A percentile compares a stretch with the other conserved stretches of the same genome.
Conservation (phyloP, 306 rosid genomes). For the Sesbania bispinosa region DNA sequence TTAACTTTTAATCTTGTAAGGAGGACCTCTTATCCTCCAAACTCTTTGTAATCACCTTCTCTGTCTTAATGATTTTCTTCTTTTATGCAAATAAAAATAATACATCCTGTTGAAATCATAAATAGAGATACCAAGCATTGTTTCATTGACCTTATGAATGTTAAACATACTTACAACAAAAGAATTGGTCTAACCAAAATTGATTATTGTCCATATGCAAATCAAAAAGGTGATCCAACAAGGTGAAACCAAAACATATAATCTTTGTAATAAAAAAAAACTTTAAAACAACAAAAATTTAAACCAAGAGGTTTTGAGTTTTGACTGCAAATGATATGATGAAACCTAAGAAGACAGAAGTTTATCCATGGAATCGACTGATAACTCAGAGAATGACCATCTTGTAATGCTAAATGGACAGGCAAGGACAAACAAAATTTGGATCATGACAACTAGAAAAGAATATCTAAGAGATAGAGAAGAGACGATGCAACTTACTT, state of each 20-base stretch:
- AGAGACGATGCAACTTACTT: slow-evolving; percentile 50
- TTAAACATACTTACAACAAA: neutral
- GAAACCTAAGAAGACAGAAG: neutral
- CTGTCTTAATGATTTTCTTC: too few relatives aligned
- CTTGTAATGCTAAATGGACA: slow-evolving; percentile 9
- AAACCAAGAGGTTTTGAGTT: neutral
- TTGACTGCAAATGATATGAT: neutral
- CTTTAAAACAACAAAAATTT: slow-evolving; percentile 6
- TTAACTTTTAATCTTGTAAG: too few relatives aligned
- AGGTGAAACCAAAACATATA: neutral
- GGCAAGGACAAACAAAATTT: neutral
- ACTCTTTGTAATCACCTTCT: too few relatives aligned
- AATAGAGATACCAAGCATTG: neutral
- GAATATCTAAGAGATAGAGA: slow-evolving; percentile 7
- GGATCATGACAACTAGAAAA: neutral
- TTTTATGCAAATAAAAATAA: too few relatives aligned
- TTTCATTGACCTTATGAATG: neutral
- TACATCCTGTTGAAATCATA: too few relatives aligned
- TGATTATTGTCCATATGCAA: neutral
- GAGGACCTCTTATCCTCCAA: too few relatives aligned
- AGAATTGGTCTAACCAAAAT: neutral
- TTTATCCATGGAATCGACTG: neutral
- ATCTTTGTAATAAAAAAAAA: neutral
- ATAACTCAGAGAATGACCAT: neutral
- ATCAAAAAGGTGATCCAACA: neutral